A percentile compares a stretch with the other conserved stretches of the same genome.
Evolutionary conservation across 2,329 filamentous ascomycete species (phyloP).

Genomic region (Trichoderma koningiopsis): DNA sequence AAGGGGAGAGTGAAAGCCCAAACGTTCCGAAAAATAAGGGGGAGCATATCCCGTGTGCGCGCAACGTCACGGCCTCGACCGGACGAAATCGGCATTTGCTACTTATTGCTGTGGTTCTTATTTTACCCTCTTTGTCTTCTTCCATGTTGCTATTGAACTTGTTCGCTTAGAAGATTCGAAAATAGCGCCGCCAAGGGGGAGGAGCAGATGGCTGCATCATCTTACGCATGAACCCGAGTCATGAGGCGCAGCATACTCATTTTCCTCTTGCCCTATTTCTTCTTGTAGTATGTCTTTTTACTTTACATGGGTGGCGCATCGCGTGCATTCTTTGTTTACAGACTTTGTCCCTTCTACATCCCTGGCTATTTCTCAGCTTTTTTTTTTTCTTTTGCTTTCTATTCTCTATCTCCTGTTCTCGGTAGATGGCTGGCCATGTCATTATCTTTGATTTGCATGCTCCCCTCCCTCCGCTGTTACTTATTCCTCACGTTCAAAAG

Average conservation of each 20-base stretch:
- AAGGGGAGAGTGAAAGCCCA: not conserved
- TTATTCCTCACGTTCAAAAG: constrained; percentile 17
- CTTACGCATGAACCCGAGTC: constrained; percentile 13
- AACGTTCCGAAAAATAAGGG: not conserved
- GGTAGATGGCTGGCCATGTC: constrained; percentile 16
- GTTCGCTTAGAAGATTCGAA: not conserved
- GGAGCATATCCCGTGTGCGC: not conserved
- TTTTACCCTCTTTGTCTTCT: not conserved
- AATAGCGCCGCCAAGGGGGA: constrained; percentile 10
- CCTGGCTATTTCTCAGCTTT: constrained; percentile 14
- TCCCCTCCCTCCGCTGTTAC: constrained; percentile 29
- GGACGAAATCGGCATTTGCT: constrained; percentile 5
- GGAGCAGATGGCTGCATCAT: constrained; percentile 3
- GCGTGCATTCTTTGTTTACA: constrained; percentile 14
- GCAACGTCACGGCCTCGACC: not conserved
- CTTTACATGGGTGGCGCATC: constrained; percentile 11
- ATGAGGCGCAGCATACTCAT: constrained; percentile 11
- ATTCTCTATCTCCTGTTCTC: constrained; percentile 20
- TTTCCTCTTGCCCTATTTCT: not conserved
- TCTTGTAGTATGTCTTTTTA: not conserved
- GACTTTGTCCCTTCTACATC: not conserved
- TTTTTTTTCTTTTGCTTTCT: not conserved
- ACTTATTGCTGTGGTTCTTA: not conserved
- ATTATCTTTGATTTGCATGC: constrained; percentile 25
- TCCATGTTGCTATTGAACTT: not conserved